Conservation (phyloP, 192 early-diverging fungal species). For the Chytriomyces hyalinus region DNA sequence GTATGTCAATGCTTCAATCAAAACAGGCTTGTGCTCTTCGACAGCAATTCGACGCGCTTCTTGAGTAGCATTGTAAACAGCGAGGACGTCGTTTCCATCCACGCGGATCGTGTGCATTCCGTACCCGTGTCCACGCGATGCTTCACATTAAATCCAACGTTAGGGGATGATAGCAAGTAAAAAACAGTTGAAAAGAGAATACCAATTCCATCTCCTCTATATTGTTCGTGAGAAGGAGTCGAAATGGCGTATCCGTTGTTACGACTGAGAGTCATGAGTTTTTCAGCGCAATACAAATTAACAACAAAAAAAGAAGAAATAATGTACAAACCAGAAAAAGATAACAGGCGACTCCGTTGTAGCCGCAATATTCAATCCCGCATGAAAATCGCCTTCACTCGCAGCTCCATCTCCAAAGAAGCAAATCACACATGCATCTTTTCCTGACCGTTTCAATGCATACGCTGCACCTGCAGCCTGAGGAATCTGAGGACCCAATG, state of each 20-base stretch:
- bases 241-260: slow-evolving; percentile 99
- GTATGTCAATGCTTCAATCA: slow-evolving; percentile 98
- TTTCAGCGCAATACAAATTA: neutral
- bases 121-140: slow-evolving; percentile 91
- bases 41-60: slow-evolving; percentile 85
- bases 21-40: slow-evolving; percentile 80
- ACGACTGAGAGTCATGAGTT: slow-evolving; percentile 58
- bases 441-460: slow-evolving; percentile 81
- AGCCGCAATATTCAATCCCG: slow-evolving; percentile 96
- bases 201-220: slow-evolving; percentile 94
- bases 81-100: slow-evolving; percentile 96
- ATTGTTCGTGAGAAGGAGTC: slow-evolving; percentile 92
- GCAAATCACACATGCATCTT: slow-evolving; percentile 82
- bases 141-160: slow-evolving; percentile 34
- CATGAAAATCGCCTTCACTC: slow-evolving; percentile 97
- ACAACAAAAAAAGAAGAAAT: too few relatives aligned
- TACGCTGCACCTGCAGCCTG: slow-evolving; percentile 96
- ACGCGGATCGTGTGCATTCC: slow-evolving; percentile 97
- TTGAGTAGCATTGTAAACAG: slow-evolving; percentile 90
- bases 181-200: neutral
- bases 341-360: slow-evolving; percentile 89
- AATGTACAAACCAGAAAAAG: slow-evolving; percentile 78
- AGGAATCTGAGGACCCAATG: slow-evolving; percentile 94
- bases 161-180: neutral
- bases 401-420: slow-evolving; percentile 98